Evolutionary conservation across 2,329 filamentous ascomycete genomes (phyloP), one percentile per base, ranked within the genome.

Genomic region (Hymenoscyphus repandus): DNA sequence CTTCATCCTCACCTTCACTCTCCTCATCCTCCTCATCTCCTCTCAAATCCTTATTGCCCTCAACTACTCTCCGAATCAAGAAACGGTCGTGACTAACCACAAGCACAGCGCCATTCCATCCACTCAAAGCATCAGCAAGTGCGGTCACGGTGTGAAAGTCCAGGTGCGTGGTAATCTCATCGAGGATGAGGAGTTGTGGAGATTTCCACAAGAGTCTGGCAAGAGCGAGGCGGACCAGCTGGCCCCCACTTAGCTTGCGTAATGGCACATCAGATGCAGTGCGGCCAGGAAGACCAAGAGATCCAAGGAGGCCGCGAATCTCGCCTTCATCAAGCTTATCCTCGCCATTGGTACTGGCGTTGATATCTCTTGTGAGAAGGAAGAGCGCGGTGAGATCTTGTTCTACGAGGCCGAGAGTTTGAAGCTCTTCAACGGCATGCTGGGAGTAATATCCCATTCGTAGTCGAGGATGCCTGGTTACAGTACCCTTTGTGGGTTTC

Each of bases 171-270:
- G 93, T 97, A 46, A 93, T 92, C 74, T 97, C 92, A 79, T 97
- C 92, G 13, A 97, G 84, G 27, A 97, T 90, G 51, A 99, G 81
- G 63, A 99, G 73, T 72, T 99, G 93, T 0, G 93, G 93, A 76
- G 96, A 96, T 75, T 96, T 96, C 90, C 90, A 95, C 85, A 95
- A 91, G 62, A 90, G 86, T 62, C 88, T 88, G 1, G 89, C 92
- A 60, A 97, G 92, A 6, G 88, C 93, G 20, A 90, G 84, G 90
- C 90, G 64, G 44, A 86, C 85, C 18, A 89, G 77, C 68, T 95
- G 90, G 0, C 89, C 90, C 37, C 89, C 89, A 0, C 87, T 92
- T 1, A 95, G 74, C 63, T 83, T 80, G n/a, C 70, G 68, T 0
- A 95, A 67, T 0, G 88, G 85, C 0, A 90, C 80, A 61, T 92